A percentile compares a stretch with the other conserved stretches of the same genome.
These are phyloP conservation scores for Cucumis sativus DNA, from an alignment of 306 rosid species.

Conservation along the genomic window Cucumber_9930_V3 NC_026656.2:6350501-6351000, in stretches of 20 bases:
- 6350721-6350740: slow-evolving; percentile 34
- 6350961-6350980: neutral
- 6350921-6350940: neutral
- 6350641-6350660: slow-evolving; percentile 73
- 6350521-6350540: slow-evolving; percentile 12
- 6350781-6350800: neutral
- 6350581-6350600: slow-evolving; percentile 71
- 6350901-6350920: neutral
- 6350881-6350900: neutral
- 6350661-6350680: slow-evolving; percentile 50
- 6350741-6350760: neutral
- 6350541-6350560: slow-evolving; percentile 27
- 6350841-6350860: too few relatives aligned
- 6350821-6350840: neutral
- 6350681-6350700: slow-evolving; percentile 93
- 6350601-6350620: slow-evolving; percentile 78
- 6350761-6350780: neutral
- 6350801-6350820: neutral
- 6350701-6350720: slow-evolving; percentile 77
- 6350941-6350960: neutral
- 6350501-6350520: slow-evolving; percentile 29
- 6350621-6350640: slow-evolving; percentile 80
- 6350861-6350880: neutral
- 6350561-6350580: slow-evolving; percentile 31
- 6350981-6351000: neutral